Conservation (phyloP, 495 filamentous ascomycete species). For the Pseudoneurospora amorphoporcata region DNA sequence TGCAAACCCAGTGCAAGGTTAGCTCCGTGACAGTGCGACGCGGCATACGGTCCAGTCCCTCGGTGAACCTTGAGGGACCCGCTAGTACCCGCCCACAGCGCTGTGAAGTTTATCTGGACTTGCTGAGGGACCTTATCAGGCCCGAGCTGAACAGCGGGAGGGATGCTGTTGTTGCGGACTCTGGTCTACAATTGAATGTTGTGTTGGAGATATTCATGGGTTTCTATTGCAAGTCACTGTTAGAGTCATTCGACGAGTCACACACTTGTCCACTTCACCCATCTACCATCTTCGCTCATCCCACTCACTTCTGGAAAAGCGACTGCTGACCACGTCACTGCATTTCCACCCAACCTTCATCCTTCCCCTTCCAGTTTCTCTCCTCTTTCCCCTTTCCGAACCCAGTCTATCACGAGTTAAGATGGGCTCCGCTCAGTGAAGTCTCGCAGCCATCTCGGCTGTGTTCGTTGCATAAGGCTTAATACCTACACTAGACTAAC, state of each 20-base stretch:
- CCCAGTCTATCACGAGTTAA: background rate
- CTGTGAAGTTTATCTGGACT: background rate
- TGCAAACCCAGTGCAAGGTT: background rate
- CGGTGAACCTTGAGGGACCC: background rate
- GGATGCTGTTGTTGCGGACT: background rate
- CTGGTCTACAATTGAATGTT: background rate
- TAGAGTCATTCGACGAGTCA: background rate
- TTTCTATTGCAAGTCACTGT: background rate
- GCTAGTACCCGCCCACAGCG: background rate
- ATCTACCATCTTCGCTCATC: background rate
- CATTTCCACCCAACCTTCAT: background rate
- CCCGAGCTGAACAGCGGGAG: background rate
- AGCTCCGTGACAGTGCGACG: background rate
- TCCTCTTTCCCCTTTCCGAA: background rate
- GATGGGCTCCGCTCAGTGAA: constrained; percentile 22
- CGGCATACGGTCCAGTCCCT: background rate
- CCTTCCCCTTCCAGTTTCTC: background rate
- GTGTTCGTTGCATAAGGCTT: constrained; percentile 5
- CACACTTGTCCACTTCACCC: background rate
- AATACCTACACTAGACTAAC: background rate
- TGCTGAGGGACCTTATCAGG: background rate
- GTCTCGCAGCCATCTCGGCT: constrained; percentile 19
- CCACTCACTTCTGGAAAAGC: background rate
- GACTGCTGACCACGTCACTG: background rate
- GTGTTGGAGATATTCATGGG: background rate